These are phyloP conservation scores for Aspergillus uvarum DNA, from an alignment of 2,329 filamentous ascomycete species.

Conservation along the genomic window DNA sequence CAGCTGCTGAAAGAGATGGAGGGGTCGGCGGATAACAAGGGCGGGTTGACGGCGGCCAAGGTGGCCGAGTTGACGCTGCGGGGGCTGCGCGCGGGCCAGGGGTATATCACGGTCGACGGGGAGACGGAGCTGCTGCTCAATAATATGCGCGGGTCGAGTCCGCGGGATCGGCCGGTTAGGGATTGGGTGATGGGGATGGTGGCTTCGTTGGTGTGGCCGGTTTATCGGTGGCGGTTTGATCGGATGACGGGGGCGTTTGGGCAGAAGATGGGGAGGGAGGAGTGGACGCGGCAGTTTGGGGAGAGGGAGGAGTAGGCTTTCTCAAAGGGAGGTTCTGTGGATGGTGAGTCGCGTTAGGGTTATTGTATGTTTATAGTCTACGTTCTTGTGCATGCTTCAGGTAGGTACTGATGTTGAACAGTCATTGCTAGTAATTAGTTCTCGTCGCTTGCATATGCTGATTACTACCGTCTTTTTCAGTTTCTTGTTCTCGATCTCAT, in stretches of 20 bases:
- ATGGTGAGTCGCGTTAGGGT: too few relatives aligned
- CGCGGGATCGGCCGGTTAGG: slow-evolving; percentile 1
- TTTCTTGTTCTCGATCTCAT: too few relatives aligned
- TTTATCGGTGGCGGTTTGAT: slow-evolving; percentile 2
- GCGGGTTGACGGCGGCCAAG: background rate
- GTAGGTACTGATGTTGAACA: too few relatives aligned
- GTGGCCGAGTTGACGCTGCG: slow-evolving; percentile 8
- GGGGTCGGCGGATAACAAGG: background rate
- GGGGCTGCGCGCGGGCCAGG: slow-evolving; percentile 1
- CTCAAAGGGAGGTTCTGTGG: too few relatives aligned
- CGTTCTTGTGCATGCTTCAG: too few relatives aligned
- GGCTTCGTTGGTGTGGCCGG: slow-evolving; percentile 1
- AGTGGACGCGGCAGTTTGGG: background rate
- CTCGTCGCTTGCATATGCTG: too few relatives aligned
- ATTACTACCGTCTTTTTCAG: too few relatives aligned
- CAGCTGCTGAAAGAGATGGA: slow-evolving; percentile 11
- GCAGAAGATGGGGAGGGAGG: background rate
- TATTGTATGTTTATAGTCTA: too few relatives aligned
- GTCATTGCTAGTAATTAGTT: too few relatives aligned
- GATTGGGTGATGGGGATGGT: slow-evolving; percentile 1
- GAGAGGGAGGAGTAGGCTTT: background rate
- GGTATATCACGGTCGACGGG: slow-evolving; percentile 2
- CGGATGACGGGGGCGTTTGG: slow-evolving; percentile 2
- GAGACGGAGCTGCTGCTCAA: slow-evolving; percentile 9
- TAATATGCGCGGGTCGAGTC: slow-evolving; percentile 15